Evolutionary conservation across 495 filamentous ascomycete genomes (phyloP), one percentile per base, ranked within the genome.

Genomic region (Penicillium psychrofluorescens): DNA sequence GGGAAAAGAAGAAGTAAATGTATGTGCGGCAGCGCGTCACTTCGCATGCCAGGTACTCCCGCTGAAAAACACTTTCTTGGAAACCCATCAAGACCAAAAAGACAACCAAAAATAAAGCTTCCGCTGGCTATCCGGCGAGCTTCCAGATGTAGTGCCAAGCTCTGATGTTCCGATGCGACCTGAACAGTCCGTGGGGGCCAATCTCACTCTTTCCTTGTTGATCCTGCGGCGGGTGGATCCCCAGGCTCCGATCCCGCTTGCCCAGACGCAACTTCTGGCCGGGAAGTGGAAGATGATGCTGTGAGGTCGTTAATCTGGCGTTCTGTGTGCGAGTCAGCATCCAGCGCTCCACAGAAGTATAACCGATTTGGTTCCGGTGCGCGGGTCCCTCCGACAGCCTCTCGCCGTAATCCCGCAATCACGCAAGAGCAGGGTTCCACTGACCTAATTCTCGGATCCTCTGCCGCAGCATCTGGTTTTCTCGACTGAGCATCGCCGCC

Each of bases 391-490:
- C 22, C 22, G 22, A 22, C 22, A 22, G 4, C 22, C 22, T 22
- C 22, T 22, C 22, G 22, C 22, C 22, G 22, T 22, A 22, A 22
- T 22, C 4, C 16, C 4, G 4, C 22, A 4, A 22, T 22, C 22
- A 22, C 22, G 22, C 22, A 22, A 22, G 22, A 22, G 22, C 22
- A 22, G 22, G 22, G 22, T 22, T 22, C 22, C 32, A 34, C 66
- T 56, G 56, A 71, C 67, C 67, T 44, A 97, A 68, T 56, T 95
- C 91, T 31, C 87, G 78, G 38, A 95, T 88, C 39, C 92, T 77
- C 55, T 82, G 75, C 41, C 82, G 81, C 44, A 98, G 68, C 84
- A 98, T 94, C 61, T 94, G 86, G 55, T 98, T 98, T 70, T 98
- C 92, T 35, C 92, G 74, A 13, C 78, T 75, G 49, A 98, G 67